phyloP scores from a whole-genome alignment of 2,329 filamentous ascomycete genomes.

The Lecanicillium sp. region DNA sequence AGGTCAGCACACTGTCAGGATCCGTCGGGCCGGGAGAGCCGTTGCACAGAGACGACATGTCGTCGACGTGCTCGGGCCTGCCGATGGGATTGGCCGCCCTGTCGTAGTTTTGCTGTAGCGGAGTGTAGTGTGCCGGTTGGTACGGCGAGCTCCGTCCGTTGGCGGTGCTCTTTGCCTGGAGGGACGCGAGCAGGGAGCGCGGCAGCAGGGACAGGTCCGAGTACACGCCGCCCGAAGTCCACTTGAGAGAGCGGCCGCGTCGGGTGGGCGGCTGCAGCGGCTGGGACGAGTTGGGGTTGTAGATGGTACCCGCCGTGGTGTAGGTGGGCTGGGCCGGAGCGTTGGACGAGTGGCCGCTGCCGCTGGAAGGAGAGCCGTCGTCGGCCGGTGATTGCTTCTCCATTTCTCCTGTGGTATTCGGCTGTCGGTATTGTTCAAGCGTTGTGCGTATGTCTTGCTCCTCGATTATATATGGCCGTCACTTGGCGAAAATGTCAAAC shows the following conservation, averaged over 20 bases:
- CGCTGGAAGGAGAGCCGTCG: constrained; percentile 19
- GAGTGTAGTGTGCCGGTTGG: constrained; percentile 38
- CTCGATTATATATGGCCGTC: constrained; percentile 7
- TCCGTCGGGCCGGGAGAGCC: background rate
- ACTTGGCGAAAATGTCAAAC: constrained; percentile 7
- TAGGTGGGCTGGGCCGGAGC: constrained; percentile 37
- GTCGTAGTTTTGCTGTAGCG: constrained; percentile 49
- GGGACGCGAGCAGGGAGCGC: constrained; percentile 29
- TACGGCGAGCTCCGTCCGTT: constrained; percentile 19
- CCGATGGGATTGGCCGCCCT: constrained; percentile 39
- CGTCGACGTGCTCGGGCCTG: constrained; percentile 1
- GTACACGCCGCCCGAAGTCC: constrained; percentile 24
- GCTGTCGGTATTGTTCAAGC: constrained; percentile 5
- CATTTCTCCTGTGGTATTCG: constrained; percentile 21
- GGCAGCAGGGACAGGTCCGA: constrained; percentile 31
- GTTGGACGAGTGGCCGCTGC: constrained; percentile 19
- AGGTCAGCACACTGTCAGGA: background rate
- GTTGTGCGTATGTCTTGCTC: constrained; percentile 5
- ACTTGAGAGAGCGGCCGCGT: constrained; percentile 42
- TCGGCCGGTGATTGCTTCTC: constrained; percentile 23
- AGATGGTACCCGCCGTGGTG: constrained; percentile 52
- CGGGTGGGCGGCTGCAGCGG: constrained; percentile 47
- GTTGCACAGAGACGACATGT: background rate
- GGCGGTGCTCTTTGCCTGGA: constrained; percentile 27
- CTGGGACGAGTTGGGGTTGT: constrained; percentile 40